Conservation (phyloP, 1,139 yeast genomes). For the Taphrina confusa region DNA sequence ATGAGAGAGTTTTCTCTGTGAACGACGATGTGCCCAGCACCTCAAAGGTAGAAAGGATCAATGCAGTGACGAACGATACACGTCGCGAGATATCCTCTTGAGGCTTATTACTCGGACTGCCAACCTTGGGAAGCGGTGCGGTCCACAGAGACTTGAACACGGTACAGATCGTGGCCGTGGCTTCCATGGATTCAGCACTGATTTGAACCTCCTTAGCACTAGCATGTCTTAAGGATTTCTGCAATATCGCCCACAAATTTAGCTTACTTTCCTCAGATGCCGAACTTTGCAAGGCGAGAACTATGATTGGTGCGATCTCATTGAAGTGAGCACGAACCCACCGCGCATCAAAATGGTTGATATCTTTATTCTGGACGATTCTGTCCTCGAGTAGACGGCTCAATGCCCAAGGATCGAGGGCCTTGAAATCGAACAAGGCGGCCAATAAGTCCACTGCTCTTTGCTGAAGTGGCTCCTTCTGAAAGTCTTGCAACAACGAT, state of each 20-base stretch:
- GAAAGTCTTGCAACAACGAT: constrained; percentile 8
- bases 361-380: constrained; percentile 6
- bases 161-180: constrained; percentile 24
- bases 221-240: constrained; percentile 23
- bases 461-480: constrained; percentile 15
- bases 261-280: constrained; percentile 2
- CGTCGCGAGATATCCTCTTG: background rate
- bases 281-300: constrained; percentile 1
- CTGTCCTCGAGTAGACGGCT: constrained; percentile 30
- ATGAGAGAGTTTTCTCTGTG: constrained; percentile 11
- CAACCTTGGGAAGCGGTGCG: constrained; percentile 5
- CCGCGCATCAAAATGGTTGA: constrained; percentile 23
- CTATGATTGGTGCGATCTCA: constrained; percentile 10
- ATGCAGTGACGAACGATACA: constrained; percentile 3
- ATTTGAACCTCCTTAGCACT: constrained; percentile 35
- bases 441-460: constrained; percentile 1
- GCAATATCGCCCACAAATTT: constrained; percentile 23
- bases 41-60: background rate
- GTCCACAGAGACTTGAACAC: constrained; percentile 4
- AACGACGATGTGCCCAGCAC: background rate
- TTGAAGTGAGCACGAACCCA: constrained; percentile 36
- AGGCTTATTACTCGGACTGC: background rate
- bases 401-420: constrained; percentile 31
- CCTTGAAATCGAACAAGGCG: constrained; percentile 18
- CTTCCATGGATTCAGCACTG: constrained; percentile 32